A percentile compares a stretch with the other conserved stretches of the same genome.
Conservation (phyloP, 805 yeast species). For the Saturnispora gosingensis region DNA sequence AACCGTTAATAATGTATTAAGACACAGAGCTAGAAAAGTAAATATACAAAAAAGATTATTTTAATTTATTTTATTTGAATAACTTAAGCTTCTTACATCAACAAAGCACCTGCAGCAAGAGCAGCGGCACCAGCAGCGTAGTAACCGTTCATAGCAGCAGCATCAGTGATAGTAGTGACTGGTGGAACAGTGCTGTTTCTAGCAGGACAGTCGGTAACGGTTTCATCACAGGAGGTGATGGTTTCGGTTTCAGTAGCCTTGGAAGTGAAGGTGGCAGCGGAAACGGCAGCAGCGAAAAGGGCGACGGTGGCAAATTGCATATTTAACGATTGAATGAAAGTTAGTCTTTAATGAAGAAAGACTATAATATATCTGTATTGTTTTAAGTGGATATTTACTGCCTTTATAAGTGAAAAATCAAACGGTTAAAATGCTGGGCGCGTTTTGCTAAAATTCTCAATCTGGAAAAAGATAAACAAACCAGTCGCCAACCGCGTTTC, state of each 20-base stretch:
- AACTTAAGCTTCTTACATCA: constrained; percentile 19
- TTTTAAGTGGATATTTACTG: neutral
- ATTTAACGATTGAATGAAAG: constrained; percentile 21
- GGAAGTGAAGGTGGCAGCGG: constrained; percentile 23
- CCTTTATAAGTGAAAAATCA: neutral
- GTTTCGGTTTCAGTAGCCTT: constrained; percentile 30
- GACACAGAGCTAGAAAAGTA: constrained; percentile 3
- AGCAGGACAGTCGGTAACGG: constrained; percentile 29
- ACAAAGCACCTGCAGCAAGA: constrained; percentile 29
- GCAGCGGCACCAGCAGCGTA: constrained; percentile 15
- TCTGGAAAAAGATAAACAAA: constrained; percentile 1
- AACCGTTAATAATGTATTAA: constrained; percentile 3
- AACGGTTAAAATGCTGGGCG: neutral
- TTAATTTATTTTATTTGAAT: neutral
- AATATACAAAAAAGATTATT: neutral
- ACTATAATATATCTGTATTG: neutral
- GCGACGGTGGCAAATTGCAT: constrained; percentile 41
- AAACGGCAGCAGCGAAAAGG: constrained; percentile 27
- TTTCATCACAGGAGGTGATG: constrained; percentile 31
- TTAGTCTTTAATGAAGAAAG: constrained; percentile 7
- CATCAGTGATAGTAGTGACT: constrained; percentile 29
- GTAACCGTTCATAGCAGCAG: constrained; percentile 23
- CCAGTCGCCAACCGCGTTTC: constrained; percentile 4
- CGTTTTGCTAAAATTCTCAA: neutral
- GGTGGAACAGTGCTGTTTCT: constrained; percentile 18